Percentiles rank a stretch among this genome's conserved stretches.
phyloP scores from a whole-genome alignment of 768 basidiomycete genomes.

The Russula virescens region DNA sequence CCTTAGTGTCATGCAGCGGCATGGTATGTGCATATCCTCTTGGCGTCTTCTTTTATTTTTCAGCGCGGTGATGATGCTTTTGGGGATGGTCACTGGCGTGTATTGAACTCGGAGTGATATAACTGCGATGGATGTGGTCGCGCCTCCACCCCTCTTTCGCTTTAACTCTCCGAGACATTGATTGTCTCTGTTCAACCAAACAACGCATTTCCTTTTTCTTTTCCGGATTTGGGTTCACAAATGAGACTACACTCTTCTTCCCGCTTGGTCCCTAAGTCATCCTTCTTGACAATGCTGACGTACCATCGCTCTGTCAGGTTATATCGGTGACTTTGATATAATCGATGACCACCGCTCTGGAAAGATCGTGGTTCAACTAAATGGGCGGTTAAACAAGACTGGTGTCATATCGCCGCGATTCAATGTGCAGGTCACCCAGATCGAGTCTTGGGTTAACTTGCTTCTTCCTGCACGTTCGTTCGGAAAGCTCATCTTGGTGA shows the following conservation, averaged over 20 bases:
- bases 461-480: constrained; percentile 94
- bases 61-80: neutral
- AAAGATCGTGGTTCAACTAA: constrained; percentile 97
- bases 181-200: constrained; percentile 53
- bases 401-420: constrained; percentile 99
- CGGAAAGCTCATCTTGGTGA: constrained; percentile 89
- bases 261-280: neutral
- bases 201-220: constrained; percentile 40
- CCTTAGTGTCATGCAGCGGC: constrained; percentile 97
- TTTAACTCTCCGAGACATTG: constrained; percentile 80
- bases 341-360: constrained; percentile 98
- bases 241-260: constrained; percentile 41
- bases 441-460: constrained; percentile 96
- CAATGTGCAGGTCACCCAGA: constrained; percentile 90
- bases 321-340: constrained; percentile 98
- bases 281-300: constrained; percentile 1
- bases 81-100: neutral
- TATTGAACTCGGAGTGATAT: constrained; percentile 66
- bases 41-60: neutral
- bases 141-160: constrained; percentile 61
- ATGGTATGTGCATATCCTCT: constrained; percentile 57
- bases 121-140: constrained; percentile 74
- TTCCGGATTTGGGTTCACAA: constrained; percentile 50
- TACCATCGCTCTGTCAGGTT: constrained; percentile 46
- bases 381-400: constrained; percentile 98